A percentile compares a stretch with the other conserved stretches of the same genome.
Conservation (phyloP, 2,329 filamentous ascomycete genomes). For the Pseudogymnoascus sp. region DNA sequence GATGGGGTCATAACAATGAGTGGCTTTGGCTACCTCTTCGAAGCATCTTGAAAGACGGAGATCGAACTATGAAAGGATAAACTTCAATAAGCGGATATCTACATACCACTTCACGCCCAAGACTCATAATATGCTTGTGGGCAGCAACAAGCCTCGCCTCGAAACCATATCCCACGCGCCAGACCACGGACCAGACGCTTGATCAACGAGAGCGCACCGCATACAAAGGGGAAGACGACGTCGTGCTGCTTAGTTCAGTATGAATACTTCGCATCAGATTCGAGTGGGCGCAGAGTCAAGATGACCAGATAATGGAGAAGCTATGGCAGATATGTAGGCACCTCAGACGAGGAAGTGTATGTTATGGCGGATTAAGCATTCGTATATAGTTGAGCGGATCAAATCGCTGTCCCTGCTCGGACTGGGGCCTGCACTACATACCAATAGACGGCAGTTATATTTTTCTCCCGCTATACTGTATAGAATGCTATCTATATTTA, state of each 20-base stretch:
- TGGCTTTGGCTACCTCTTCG: constrained; percentile 23
- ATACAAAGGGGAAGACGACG: neutral
- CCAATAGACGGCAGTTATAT: neutral
- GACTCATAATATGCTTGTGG: neutral
- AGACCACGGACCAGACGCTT: neutral
- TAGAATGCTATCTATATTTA: neutral
- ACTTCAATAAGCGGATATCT: neutral
- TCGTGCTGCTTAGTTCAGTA: neutral
- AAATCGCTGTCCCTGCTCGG: neutral
- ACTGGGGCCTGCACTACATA: neutral
- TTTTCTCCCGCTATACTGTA: neutral
- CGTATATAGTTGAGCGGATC: neutral
- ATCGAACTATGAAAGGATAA: neutral
- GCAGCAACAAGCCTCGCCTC: neutral
- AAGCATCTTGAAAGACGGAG: neutral
- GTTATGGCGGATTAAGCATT: neutral
- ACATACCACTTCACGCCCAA: neutral
- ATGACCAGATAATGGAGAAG: neutral
- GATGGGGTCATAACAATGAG: constrained; percentile 34
- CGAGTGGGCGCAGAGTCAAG: neutral
- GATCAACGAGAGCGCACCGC: too few species aligned
- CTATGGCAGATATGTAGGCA: neutral
- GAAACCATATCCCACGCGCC: neutral
- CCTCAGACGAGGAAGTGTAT: neutral
- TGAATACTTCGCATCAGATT: neutral